Evolutionary conservation across 1,284 basidiomycete genomes (phyloP).

Genomic region (Neolentinus lepideus): DNA sequence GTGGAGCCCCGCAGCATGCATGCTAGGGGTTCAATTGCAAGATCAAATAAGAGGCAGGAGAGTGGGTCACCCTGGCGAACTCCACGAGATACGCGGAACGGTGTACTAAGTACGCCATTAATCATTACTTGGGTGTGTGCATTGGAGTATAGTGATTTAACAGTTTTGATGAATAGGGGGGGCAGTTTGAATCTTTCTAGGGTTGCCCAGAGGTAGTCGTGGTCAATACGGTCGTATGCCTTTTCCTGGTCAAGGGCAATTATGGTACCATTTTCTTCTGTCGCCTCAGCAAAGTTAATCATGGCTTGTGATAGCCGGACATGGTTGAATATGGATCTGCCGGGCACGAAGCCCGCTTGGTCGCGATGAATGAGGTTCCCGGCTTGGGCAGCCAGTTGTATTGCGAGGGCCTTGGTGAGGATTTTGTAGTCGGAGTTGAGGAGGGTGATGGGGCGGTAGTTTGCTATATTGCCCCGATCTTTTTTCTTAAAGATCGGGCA

Average conservation of each 20-base stretch:
- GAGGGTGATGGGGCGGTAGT: slow-evolving; percentile 26
- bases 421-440: slow-evolving; percentile 26
- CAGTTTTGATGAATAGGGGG: slow-evolving; percentile 8
- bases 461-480: slow-evolving; percentile 15
- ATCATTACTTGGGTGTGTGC: slow-evolving; percentile 18
- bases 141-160: slow-evolving; percentile 16
- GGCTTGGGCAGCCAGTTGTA: slow-evolving; percentile 10
- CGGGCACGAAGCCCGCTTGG: slow-evolving; percentile 24
- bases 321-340: slow-evolving; percentile 17
- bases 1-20: slow-evolving; percentile 11
- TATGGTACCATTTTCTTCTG: slow-evolving; percentile 17
- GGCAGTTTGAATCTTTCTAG: slow-evolving; percentile 15
- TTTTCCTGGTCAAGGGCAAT: slow-evolving; percentile 25
- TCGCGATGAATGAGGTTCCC: slow-evolving; percentile 12
- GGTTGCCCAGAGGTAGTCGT: slow-evolving; percentile 21
- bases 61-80: slow-evolving; percentile 25
- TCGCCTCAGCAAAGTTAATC: slow-evolving; percentile 15
- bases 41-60: slow-evolving; percentile 22
- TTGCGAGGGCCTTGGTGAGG: slow-evolving; percentile 14
- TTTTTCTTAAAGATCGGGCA: slow-evolving; percentile 28
- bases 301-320: slow-evolving; percentile 13
- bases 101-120: slow-evolving; percentile 17
- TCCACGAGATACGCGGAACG: slow-evolving; percentile 14
- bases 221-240: slow-evolving; percentile 22
- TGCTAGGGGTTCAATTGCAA: slow-evolving; percentile 20